phyloP scores from a whole-genome alignment of 1,139 yeast species.

The Geotrichum citri-aurantii region DNA sequence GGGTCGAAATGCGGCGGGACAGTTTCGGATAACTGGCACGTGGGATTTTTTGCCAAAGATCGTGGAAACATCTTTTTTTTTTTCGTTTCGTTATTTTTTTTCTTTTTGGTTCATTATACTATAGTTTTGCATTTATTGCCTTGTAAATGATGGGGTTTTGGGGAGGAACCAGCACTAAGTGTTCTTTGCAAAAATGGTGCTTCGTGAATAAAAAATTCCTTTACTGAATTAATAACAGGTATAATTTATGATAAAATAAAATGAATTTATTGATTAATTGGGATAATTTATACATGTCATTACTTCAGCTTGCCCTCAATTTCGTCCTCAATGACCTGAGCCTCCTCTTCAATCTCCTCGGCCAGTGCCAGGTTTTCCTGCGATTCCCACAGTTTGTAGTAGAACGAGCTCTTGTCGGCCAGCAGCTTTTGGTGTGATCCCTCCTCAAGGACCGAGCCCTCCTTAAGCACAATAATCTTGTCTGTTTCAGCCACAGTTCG shows the following conservation, averaged over 20 bases:
- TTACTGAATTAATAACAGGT: too few relatives aligned
- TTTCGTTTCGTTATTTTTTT: too few relatives aligned
- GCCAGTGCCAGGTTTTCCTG: slow-evolving; percentile 51
- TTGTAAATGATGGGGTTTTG: too few relatives aligned
- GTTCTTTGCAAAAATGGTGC: too few relatives aligned
- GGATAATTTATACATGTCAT: not conserved
- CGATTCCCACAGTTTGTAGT: slow-evolving; percentile 79
- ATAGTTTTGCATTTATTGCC: too few relatives aligned
- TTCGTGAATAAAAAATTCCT: too few relatives aligned
- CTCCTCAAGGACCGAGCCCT: slow-evolving; percentile 79
- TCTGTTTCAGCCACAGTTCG: slow-evolving; percentile 94
- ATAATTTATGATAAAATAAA: too few relatives aligned
- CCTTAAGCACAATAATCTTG: slow-evolving; percentile 78
- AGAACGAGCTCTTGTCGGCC: slow-evolving; percentile 50
- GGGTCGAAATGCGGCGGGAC: not conserved
- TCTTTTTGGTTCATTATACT: too few relatives aligned
- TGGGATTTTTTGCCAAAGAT: not conserved
- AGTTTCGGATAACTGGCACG: not conserved
- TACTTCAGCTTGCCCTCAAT: not conserved
- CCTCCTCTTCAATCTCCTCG: not conserved
- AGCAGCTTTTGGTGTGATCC: slow-evolving; percentile 71
- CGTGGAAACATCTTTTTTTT: not conserved
- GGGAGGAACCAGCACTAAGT: too few relatives aligned
- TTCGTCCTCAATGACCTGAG: not conserved
- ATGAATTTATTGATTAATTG: not conserved